phyloP scores from a whole-genome alignment of 768 basidiomycete genomes.

The Fomitopsis pulvina region DNA sequence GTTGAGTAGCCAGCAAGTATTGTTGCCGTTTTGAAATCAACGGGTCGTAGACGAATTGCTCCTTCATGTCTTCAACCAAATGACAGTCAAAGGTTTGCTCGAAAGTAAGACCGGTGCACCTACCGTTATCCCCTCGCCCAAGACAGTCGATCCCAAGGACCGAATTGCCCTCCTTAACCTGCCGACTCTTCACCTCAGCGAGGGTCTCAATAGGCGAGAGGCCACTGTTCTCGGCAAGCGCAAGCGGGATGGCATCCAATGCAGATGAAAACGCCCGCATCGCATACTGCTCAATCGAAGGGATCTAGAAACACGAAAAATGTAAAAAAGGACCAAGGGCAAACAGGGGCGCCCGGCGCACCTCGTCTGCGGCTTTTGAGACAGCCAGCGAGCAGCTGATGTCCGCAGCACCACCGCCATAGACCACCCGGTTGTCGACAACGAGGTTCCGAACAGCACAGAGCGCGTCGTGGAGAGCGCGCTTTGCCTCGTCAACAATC shows the following conservation, averaged over 20 bases:
- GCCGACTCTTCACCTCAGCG: constrained; percentile 91
- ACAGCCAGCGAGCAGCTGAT: constrained; percentile 94
- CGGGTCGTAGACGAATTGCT: constrained; percentile 95
- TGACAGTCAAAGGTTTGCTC: background rate
- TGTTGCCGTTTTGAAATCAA: constrained; percentile 97
- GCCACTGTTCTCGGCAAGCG: constrained; percentile 97
- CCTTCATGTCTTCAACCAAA: constrained; percentile 81
- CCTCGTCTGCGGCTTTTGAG: constrained; percentile 90
- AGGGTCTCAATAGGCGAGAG: constrained; percentile 94
- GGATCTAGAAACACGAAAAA: constrained; percentile 61
- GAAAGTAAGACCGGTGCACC: constrained; percentile 15
- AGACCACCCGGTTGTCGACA: constrained; percentile 93
- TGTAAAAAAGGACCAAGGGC: constrained; percentile 4
- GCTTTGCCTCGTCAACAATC: constrained; percentile 99
- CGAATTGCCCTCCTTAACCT: constrained; percentile 81
- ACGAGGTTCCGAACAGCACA: constrained; percentile 96
- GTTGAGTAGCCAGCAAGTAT: constrained; percentile 94
- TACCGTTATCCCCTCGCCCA: constrained; percentile 81
- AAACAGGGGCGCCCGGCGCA: constrained; percentile 27
- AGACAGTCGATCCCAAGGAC: constrained; percentile 91
- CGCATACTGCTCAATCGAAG: constrained; percentile 97
- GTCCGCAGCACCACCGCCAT: constrained; percentile 97
- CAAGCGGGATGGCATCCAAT: constrained; percentile 90
- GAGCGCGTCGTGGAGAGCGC: constrained; percentile 94
- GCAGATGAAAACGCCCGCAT: constrained; percentile 99